Conservation (phyloP, 176 grass and related monocot species). For the Oropetium thomaeum region DNA sequence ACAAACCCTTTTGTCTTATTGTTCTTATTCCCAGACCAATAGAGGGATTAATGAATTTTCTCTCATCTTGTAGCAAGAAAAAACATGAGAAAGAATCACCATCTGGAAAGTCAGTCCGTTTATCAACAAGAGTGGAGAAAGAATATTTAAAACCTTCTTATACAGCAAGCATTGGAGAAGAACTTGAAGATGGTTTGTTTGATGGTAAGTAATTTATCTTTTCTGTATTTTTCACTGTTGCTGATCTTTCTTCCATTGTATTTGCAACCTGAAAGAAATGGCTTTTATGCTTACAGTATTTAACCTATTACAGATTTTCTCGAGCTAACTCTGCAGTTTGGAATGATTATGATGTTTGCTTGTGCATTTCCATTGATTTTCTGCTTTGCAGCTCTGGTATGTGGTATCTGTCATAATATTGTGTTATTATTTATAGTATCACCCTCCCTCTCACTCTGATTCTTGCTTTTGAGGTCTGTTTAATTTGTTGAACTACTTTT, state of each 20-base stretch:
- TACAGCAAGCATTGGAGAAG: slow-evolving; percentile 78
- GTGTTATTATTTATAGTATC: not conserved
- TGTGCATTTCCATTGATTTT: slow-evolving; percentile 94
- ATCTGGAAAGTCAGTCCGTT: slow-evolving; percentile 50
- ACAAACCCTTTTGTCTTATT: slow-evolving; percentile 27
- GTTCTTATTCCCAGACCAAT: slow-evolving; percentile 8
- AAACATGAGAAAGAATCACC: slow-evolving; percentile 76
- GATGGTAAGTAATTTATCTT: slow-evolving; percentile 61
- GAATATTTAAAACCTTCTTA: slow-evolving; percentile 95
- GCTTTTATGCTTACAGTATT: slow-evolving; percentile 23
- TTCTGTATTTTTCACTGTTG: not conserved
- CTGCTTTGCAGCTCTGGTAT: slow-evolving; percentile 93
- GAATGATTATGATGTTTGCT: slow-evolving; percentile 99
- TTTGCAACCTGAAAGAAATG: not conserved
- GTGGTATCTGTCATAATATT: not conserved
- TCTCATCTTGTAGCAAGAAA: slow-evolving; percentile 73
- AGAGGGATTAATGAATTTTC: slow-evolving; percentile 13
- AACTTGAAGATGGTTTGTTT: slow-evolving; percentile 97
- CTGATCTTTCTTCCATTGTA: not conserved
- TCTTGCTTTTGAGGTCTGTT: slow-evolving; percentile 5
- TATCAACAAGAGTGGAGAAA: slow-evolving; percentile 94
- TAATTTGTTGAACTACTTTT: slow-evolving; percentile 2
- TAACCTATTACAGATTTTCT: slow-evolving; percentile 67
- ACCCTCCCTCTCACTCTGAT: not conserved
- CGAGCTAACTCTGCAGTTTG: slow-evolving; percentile 92